Evolutionary conservation across 495 filamentous ascomycete species (phyloP).

Genomic region (Bryoglossum gracile): DNA sequence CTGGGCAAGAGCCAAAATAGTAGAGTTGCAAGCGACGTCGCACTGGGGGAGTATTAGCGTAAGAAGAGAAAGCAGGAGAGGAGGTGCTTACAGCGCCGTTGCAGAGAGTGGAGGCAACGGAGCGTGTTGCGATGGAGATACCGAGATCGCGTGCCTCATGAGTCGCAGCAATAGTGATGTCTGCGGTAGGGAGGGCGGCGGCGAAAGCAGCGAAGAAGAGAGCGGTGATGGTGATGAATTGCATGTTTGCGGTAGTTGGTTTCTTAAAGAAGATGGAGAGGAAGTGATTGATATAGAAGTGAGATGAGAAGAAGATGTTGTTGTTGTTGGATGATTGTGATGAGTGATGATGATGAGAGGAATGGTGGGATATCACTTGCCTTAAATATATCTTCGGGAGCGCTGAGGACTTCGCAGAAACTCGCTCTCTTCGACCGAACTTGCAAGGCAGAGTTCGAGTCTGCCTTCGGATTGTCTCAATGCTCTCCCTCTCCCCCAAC

Average conservation of each 20-base stretch:
- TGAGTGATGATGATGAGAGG: background rate
- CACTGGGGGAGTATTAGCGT: background rate
- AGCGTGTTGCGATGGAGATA: background rate
- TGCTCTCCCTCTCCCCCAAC: no score
- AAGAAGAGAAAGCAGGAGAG: background rate
- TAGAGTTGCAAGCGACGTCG: conserved; percentile 8
- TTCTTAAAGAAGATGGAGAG: background rate
- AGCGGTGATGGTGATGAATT: background rate
- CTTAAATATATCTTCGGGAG: background rate
- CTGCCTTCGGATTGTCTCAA: no score
- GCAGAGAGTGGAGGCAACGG: conserved; percentile 1
- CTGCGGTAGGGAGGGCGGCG: background rate
- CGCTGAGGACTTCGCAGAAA: background rate
- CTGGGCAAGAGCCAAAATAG: conserved; percentile 6
- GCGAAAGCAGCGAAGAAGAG: conserved; percentile 1
- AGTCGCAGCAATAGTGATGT: background rate
- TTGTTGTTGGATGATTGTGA: background rate
- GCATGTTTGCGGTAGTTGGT: background rate
- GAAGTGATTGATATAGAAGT: background rate
- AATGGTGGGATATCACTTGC: background rate
- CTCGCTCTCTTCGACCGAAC: background rate
- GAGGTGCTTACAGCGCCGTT: conserved; percentile 3
- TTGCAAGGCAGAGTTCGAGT: background rate
- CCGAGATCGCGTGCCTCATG: background rate
- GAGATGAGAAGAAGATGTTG: background rate